Evolutionary conservation across 108 stramenopile genomes (phyloP).

Genomic region (Skeletonema menzelii): DNA sequence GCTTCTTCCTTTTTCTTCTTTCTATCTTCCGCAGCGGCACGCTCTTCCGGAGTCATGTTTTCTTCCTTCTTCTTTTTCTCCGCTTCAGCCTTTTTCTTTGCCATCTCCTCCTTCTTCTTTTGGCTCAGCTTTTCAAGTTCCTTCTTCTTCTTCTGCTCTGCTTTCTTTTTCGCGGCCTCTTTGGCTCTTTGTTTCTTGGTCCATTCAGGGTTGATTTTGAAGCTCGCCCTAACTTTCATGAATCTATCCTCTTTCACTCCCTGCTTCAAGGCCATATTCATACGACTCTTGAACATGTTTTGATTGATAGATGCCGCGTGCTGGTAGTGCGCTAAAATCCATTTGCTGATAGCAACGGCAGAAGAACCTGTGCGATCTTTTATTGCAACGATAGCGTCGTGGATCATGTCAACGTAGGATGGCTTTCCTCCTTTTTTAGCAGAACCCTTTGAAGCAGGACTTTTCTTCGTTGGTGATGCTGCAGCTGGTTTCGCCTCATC

Average conservation of each 20-base stretch:
- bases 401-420: constrained; percentile 63
- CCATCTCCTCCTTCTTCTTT: constrained; percentile 23
- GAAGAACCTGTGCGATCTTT: constrained; percentile 82
- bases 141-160: constrained; percentile 48
- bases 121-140: constrained; percentile 27
- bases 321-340: constrained; percentile 56
- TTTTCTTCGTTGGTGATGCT: constrained; percentile 11
- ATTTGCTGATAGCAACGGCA: constrained; percentile 70
- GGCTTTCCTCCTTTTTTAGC: constrained; percentile 28
- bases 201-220: constrained; percentile 68
- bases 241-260: constrained; percentile 69
- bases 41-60: constrained; percentile 28
- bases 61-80: constrained; percentile 37
- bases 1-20: constrained; percentile 31
- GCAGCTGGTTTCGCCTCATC: background rate
- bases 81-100: constrained; percentile 32
- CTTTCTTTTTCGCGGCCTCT: constrained; percentile 48
- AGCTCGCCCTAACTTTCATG: constrained; percentile 65
- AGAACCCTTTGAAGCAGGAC: background rate
- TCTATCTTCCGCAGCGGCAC: constrained; percentile 13
- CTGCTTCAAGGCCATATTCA: constrained; percentile 63
- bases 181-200: constrained; percentile 57
- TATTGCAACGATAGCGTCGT: constrained; percentile 69
- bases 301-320: constrained; percentile 25
- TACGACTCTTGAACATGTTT: constrained; percentile 50